Evolutionary conservation across 257 asterid genomes (phyloP).

Genomic region (Ilex asprella): DNA sequence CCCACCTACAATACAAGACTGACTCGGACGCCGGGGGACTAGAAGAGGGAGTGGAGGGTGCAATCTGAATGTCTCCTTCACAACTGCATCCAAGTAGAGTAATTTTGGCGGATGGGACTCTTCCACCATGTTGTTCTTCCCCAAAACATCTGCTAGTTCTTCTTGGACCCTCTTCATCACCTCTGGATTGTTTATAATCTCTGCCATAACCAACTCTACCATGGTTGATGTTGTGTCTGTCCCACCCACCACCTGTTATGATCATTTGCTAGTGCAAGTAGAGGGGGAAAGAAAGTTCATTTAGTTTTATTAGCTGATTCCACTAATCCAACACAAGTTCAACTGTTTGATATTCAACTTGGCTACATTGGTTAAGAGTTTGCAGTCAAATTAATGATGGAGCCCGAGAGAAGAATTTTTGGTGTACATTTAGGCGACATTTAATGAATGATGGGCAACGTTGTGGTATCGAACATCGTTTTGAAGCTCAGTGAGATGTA

Average conservation of each 20-base stretch:
- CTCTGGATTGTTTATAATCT: slow-evolving; percentile 18
- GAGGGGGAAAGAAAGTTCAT: background rate
- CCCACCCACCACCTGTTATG: slow-evolving; percentile 20
- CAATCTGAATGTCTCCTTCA: slow-evolving; percentile 35
- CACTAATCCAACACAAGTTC: too few relatives aligned
- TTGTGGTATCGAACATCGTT: too few relatives aligned
- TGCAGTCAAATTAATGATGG: too few relatives aligned
- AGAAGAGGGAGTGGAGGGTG: slow-evolving; percentile 34
- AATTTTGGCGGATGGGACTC: slow-evolving; percentile 32
- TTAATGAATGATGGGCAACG: too few relatives aligned
- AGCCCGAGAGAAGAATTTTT: too few relatives aligned
- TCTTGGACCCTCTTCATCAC: slow-evolving; percentile 23
- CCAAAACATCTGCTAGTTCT: slow-evolving; percentile 29
- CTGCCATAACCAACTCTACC: slow-evolving; percentile 32
- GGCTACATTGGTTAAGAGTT: too few relatives aligned
- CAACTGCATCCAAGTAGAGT: slow-evolving; percentile 24
- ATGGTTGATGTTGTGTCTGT: slow-evolving; percentile 30
- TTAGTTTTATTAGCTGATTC: too few relatives aligned
- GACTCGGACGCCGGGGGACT: slow-evolving; percentile 24
- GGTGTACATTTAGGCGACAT: too few relatives aligned
- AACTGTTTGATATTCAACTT: too few relatives aligned
- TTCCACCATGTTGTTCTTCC: slow-evolving; percentile 28
- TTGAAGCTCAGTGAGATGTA: too few relatives aligned
- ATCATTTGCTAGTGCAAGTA: too few relatives aligned
- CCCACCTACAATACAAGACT: slow-evolving; percentile 18